Base-by-base conservation (phyloP, 139 green algal genomes). In the Deuterostichococcus epilithicus region DNA sequence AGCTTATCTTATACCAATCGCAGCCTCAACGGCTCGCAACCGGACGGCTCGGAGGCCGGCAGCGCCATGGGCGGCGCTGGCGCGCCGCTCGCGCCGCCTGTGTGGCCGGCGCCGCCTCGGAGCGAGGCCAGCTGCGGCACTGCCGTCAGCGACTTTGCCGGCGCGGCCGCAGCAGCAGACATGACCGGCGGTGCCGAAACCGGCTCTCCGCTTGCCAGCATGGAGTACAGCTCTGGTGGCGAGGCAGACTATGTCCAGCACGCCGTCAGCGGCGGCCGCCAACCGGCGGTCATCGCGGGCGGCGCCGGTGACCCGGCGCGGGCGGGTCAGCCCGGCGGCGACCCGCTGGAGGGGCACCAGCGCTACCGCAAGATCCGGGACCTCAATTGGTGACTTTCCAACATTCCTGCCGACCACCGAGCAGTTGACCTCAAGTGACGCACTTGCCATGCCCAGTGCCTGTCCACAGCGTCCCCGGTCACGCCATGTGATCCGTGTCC, bases 391-490 rank as follows among this genome's bases (percentile, higher is more conserved):
- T 63, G 52, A 52, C 63, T 70, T 44, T 66, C 32, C n/a, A n/a
- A n/a, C n/a, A n/a, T n/a, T n/a, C n/a, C n/a, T n/a, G n/a, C n/a
- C n/a, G n/a, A n/a, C n/a, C n/a, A n/a, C n/a, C n/a, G n/a, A n/a
- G n/a, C n/a, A n/a, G 10, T 33, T 8, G 75, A 89, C 84, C 70
- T 89, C 35, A 83, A 77, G 25, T 77, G 85, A 47, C 68, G n/a
- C n/a, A n/a, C n/a, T n/a, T n/a, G n/a, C n/a, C n/a, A n/a, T n/a
- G n/a, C n/a, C n/a, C n/a, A n/a, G n/a, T n/a, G n/a, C n/a, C n/a
- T n/a, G n/a, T n/a, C n/a, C n/a, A n/a, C n/a, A n/a, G n/a, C n/a
- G n/a, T n/a, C n/a, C n/a, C n/a, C n/a, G n/a, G n/a, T n/a, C n/a
- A n/a, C n/a, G n/a, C n/a, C n/a, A n/a, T n/a, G n/a, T n/a, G n/a